A percentile compares a stretch with the other conserved stretches of the same genome.
Evolutionary conservation across 2,329 filamentous ascomycete genomes (phyloP).

Genomic region (Leptoxyphium fumago): DNA sequence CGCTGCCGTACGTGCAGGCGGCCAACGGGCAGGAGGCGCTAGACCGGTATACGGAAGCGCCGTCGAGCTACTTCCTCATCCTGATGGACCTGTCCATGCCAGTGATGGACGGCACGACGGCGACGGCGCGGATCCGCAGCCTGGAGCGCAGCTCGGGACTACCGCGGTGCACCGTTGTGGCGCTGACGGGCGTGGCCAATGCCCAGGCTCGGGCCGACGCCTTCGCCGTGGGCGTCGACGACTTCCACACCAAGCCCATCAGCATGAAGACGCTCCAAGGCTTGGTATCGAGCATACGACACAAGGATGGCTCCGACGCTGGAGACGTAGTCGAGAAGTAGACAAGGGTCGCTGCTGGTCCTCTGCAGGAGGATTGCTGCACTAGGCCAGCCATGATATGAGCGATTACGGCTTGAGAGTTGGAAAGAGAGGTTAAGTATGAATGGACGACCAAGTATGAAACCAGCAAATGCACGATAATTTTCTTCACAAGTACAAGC

Average conservation of each 20-base stretch:
- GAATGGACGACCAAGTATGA: too few relatives aligned
- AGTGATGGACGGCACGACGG: constrained; percentile 19
- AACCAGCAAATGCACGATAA: too few relatives aligned
- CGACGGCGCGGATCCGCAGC: constrained; percentile 15
- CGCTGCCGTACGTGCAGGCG: constrained; percentile 5
- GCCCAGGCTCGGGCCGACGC: constrained; percentile 13
- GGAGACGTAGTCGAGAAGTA: too few relatives aligned
- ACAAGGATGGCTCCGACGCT: too few relatives aligned
- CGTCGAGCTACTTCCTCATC: constrained; percentile 3
- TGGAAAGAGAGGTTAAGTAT: too few relatives aligned
- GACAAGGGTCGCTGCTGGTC: too few relatives aligned
- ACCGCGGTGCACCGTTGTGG: constrained; percentile 10
- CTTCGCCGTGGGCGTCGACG: constrained; percentile 15
- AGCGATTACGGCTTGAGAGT: too few relatives aligned
- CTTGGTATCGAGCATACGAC: not conserved
- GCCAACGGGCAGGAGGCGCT: constrained; percentile 9
- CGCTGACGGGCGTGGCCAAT: constrained; percentile 19
- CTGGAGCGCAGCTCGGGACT: constrained; percentile 11
- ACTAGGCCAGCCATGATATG: too few relatives aligned
- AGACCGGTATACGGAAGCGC: constrained; percentile 3
- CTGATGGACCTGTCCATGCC: constrained; percentile 30
- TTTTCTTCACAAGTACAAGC: too few relatives aligned
- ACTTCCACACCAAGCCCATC: constrained; percentile 21
- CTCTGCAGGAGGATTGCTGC: too few relatives aligned
- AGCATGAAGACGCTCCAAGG: constrained; percentile 9